Evolutionary conservation across 2,329 filamentous ascomycete genomes (phyloP).

Genomic region (Aspergillus ruber): DNA sequence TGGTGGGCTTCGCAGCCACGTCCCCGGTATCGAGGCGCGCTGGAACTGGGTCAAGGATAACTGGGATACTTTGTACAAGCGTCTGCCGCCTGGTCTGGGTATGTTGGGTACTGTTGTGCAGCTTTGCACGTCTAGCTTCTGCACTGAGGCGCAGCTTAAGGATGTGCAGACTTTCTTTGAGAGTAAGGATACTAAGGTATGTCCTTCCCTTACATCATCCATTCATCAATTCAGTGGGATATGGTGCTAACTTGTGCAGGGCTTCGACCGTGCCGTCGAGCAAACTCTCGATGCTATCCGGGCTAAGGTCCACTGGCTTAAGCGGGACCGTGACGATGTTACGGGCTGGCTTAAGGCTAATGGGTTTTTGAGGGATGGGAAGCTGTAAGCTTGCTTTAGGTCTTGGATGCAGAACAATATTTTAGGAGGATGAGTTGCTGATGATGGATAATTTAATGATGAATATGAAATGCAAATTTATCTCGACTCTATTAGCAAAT

Average conservation of each 20-base stretch:
- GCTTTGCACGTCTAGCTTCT: slow-evolving; percentile 76
- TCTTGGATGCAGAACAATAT: too few relatives aligned
- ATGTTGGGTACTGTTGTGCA: slow-evolving; percentile 81
- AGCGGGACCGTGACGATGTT: slow-evolving; percentile 73
- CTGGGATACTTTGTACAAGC: slow-evolving; percentile 77
- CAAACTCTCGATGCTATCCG: slow-evolving; percentile 80
- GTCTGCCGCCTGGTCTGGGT: slow-evolving; percentile 75
- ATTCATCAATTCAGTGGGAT: neutral
- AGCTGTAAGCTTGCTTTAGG: slow-evolving; percentile 19
- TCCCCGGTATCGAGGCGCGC: slow-evolving; percentile 70
- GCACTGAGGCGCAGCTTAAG: slow-evolving; percentile 65
- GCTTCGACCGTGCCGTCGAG: slow-evolving; percentile 81
- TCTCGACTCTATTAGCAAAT: too few relatives aligned
- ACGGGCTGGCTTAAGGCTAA: slow-evolving; percentile 62
- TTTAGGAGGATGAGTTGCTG: too few relatives aligned
- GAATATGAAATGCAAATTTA: too few relatives aligned
- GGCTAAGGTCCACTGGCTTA: slow-evolving; percentile 76
- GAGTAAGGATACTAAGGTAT: slow-evolving; percentile 68
- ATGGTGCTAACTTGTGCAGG: slow-evolving; percentile 30
- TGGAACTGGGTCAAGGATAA: slow-evolving; percentile 80
- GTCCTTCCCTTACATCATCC: slow-evolving; percentile 5
- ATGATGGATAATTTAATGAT: too few relatives aligned
- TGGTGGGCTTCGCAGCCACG: slow-evolving; percentile 67
- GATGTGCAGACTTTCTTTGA: slow-evolving; percentile 76
- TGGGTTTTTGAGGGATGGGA: slow-evolving; percentile 46